These are phyloP conservation scores for Lachnellula suecica DNA, from an alignment of 2,329 filamentous ascomycete genomes.

Conservation along the genomic window DNA sequence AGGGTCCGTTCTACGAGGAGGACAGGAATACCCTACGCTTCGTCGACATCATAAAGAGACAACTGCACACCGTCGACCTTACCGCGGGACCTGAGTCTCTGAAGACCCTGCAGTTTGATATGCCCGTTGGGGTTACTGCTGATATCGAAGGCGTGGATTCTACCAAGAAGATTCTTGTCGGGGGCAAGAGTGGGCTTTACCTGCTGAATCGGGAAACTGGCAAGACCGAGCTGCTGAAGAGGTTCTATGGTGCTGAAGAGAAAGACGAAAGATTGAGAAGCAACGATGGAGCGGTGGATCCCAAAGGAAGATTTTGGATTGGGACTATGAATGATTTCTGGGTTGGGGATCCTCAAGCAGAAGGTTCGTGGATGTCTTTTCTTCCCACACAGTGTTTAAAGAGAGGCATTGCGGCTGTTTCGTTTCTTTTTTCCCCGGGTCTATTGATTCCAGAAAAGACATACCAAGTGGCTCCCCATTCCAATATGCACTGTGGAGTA, in stretches of 20 bases:
- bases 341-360: slow-evolving; percentile 34
- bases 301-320: slow-evolving; percentile 79
- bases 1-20: slow-evolving; percentile 73
- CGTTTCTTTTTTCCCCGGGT: neutral
- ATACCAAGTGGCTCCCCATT: neutral
- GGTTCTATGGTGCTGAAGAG: slow-evolving; percentile 40
- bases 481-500: neutral
- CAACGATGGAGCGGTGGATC: slow-evolving; percentile 84
- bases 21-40: slow-evolving; percentile 67
- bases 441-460: neutral
- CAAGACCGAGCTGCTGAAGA: slow-evolving; percentile 51
- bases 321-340: slow-evolving; percentile 81
- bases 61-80: slow-evolving; percentile 71
- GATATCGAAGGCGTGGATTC: slow-evolving; percentile 69
- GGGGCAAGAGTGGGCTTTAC: slow-evolving; percentile 80
- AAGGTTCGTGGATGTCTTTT: slow-evolving; percentile 29
- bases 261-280: slow-evolving; percentile 52
- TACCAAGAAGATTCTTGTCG: slow-evolving; percentile 68
- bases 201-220: slow-evolving; percentile 65
- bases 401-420: neutral
- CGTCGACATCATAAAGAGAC: slow-evolving; percentile 79
- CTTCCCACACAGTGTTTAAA: neutral
- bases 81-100: slow-evolving; percentile 45
- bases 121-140: slow-evolving; percentile 66
- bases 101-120: slow-evolving; percentile 46